These are phyloP conservation scores for Panicum virgatum DNA, from an alignment of 202 grass and related monocot species.

Conservation along the genomic window DNA sequence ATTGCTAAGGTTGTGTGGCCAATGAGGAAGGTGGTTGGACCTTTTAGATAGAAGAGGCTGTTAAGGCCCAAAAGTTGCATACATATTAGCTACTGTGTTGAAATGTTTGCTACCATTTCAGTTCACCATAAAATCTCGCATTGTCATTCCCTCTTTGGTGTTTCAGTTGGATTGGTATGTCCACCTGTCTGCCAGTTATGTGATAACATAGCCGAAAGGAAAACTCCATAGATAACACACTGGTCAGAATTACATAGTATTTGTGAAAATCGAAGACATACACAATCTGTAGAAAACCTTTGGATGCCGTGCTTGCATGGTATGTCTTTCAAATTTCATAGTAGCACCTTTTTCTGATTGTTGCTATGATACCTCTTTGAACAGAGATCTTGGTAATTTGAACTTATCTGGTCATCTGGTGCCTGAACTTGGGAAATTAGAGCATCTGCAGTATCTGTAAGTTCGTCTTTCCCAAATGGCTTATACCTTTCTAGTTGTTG, in stretches of 20 bases:
- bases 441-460: slow-evolving; percentile 97
- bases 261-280: neutral
- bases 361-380: slow-evolving; percentile 32
- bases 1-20: neutral
- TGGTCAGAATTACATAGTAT: neutral
- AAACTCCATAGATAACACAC: neutral
- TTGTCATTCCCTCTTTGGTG: neutral
- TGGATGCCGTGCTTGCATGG: slow-evolving; percentile 1
- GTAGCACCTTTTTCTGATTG: slow-evolving; percentile 20
- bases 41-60: neutral
- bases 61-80: no score
- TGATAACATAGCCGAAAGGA: neutral
- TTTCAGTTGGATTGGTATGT: neutral
- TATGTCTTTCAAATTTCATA: slow-evolving; percentile 20
- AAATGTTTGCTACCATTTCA: neutral
- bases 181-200: neutral
- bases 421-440: slow-evolving; percentile 85
- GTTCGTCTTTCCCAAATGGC: slow-evolving; percentile 30
- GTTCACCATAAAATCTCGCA: neutral
- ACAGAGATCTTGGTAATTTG: slow-evolving; percentile 93
- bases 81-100: no score
- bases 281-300: neutral
- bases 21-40: neutral
- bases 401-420: slow-evolving; percentile 98
- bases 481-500: slow-evolving; percentile 24